Percentiles rank a stretch among this genome's conserved stretches.
Conservation (phyloP, 345 rosid genomes). For the Populus alba region DNA sequence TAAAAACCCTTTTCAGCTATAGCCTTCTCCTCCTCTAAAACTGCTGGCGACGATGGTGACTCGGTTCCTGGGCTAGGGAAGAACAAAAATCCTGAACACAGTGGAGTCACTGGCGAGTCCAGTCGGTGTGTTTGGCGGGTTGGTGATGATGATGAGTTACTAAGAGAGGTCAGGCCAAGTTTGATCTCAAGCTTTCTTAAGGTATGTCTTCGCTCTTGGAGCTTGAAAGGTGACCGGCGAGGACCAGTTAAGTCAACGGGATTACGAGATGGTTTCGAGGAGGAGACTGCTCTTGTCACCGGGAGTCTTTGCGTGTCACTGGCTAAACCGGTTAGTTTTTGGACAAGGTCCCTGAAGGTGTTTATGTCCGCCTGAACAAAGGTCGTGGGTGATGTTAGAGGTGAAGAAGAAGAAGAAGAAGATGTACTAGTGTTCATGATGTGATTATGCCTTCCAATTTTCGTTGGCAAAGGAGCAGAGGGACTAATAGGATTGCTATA, state of each 20-base stretch:
- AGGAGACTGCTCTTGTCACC: slow-evolving; percentile 7
- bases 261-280: slow-evolving; percentile 7
- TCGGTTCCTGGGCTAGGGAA: slow-evolving; percentile 28
- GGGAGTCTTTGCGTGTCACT: slow-evolving; percentile 21
- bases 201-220: slow-evolving; percentile 47
- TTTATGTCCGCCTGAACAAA: slow-evolving; percentile 46
- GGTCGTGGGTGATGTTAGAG: slow-evolving; percentile 33
- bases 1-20: slow-evolving; percentile 23
- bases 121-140: neutral
- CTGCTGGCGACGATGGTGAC: slow-evolving; percentile 35
- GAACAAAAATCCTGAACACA: slow-evolving; percentile 26
- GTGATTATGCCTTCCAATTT: slow-evolving; percentile 19
- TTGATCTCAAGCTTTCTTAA: slow-evolving; percentile 44
- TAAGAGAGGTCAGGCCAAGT: slow-evolving; percentile 29
- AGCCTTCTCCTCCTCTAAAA: slow-evolving; percentile 35
- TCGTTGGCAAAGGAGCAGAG: neutral
- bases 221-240: slow-evolving; percentile 44
- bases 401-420: neutral
- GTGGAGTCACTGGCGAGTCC: slow-evolving; percentile 43
- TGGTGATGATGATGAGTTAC: neutral
- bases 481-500: neutral
- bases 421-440: slow-evolving; percentile 4
- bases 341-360: slow-evolving; percentile 49
- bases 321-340: slow-evolving; percentile 43
- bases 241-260: slow-evolving; percentile 28